These are phyloP conservation scores for Cytospora paraplurivora DNA, from an alignment of 2,329 filamentous ascomycete genomes.

Conservation along the genomic window DNA sequence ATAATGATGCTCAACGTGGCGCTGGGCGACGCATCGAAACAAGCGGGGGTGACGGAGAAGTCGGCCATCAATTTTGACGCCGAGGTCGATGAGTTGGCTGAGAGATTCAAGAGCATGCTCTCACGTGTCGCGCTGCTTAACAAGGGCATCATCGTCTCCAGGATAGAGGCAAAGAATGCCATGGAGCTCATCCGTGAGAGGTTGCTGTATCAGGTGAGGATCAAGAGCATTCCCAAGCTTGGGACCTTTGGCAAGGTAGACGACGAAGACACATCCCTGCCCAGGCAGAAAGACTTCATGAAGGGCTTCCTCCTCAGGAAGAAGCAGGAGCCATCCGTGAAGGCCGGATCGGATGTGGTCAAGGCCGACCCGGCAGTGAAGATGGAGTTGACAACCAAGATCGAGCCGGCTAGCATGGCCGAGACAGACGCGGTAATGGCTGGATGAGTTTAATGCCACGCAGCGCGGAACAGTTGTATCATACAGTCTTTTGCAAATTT, in stretches of 20 bases:
- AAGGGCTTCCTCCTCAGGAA: constrained; percentile 46
- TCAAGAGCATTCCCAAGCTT: constrained; percentile 57
- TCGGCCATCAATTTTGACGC: constrained; percentile 60
- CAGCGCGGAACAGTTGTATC: constrained; percentile 4
- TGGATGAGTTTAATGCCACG: constrained; percentile 4
- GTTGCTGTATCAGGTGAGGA: constrained; percentile 70
- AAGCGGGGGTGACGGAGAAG: constrained; percentile 23
- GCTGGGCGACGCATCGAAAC: constrained; percentile 61
- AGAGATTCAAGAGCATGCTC: constrained; percentile 58
- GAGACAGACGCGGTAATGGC: constrained; percentile 16
- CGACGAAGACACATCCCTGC: constrained; percentile 42
- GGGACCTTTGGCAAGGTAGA: constrained; percentile 50
- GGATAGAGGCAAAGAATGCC: constrained; percentile 75
- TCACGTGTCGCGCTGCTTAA: constrained; percentile 72
- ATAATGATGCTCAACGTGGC: constrained; percentile 72
- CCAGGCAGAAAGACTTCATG: constrained; percentile 54
- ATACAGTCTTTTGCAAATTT: constrained; percentile 12
- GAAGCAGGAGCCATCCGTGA: constrained; percentile 24
- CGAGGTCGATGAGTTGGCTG: constrained; percentile 67
- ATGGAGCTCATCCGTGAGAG: constrained; percentile 76
- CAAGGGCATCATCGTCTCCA: constrained; percentile 65
- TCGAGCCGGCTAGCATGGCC: not conserved
- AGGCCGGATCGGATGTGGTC: not conserved
- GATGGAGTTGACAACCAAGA: not conserved
- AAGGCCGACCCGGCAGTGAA: constrained; percentile 2